Conservation (phyloP, 192 early-diverging fungal genomes). For the Powellomyces hirtus region DNA sequence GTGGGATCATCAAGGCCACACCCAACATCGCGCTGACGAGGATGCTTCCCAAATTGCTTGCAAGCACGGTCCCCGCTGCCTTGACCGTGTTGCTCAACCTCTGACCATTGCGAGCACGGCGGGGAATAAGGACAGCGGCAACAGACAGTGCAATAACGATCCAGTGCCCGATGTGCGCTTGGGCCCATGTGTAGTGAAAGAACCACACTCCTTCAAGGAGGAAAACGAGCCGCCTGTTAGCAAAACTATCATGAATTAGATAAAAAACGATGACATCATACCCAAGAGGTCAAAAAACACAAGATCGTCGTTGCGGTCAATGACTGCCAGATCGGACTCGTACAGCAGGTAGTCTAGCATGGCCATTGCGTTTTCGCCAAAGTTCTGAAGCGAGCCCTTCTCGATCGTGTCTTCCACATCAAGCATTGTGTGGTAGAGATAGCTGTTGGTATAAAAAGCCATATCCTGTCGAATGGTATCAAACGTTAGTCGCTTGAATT, state of each 20-base stretch:
- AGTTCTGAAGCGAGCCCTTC: conserved; percentile 64
- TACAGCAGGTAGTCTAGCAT: conserved; percentile 50
- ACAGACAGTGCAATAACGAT: conserved; percentile 30
- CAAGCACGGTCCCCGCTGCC: conserved; percentile 1
- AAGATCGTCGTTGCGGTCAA: conserved; percentile 48
- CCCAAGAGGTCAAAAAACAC: conserved; percentile 68
- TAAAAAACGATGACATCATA: background rate
- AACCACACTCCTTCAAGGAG: conserved; percentile 44
- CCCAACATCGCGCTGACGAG: conserved; percentile 16
- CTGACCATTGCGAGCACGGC: background rate
- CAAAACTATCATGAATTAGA: background rate
- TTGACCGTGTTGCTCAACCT: conserved; percentile 7
- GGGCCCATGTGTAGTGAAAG: conserved; percentile 55
- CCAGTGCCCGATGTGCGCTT: conserved; percentile 51
- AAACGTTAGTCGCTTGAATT: no score
- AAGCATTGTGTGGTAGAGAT: conserved; percentile 67
- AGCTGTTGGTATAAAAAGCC: conserved; percentile 56
- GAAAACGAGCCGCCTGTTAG: no score
- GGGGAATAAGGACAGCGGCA: conserved; percentile 22
- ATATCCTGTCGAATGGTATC: conserved; percentile 55
- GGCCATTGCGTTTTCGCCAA: conserved; percentile 67
- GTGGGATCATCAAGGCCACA: conserved; percentile 19
- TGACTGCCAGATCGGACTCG: conserved; percentile 38
- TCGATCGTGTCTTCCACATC: conserved; percentile 57
- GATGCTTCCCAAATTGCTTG: conserved; percentile 23